These are phyloP conservation scores for Tausonia pullulans DNA, from an alignment of 1,284 basidiomycete genomes.

Conservation along the genomic window DNA sequence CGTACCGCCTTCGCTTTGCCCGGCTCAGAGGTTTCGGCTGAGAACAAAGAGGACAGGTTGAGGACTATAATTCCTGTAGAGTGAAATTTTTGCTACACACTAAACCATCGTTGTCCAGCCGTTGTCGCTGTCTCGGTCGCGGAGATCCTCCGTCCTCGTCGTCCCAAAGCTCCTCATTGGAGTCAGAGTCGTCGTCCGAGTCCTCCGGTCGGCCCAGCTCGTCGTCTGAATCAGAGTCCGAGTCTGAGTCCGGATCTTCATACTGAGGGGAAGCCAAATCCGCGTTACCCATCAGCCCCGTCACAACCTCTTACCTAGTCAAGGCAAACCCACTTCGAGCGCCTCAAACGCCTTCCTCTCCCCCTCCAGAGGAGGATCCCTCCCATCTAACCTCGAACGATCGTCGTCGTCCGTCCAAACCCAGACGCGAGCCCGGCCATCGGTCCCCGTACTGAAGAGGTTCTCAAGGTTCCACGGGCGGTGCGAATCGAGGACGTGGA, in stretches of 20 bases:
- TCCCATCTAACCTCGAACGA: too few relatives aligned
- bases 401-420: constrained; percentile 79
- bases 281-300: background rate
- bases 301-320: background rate
- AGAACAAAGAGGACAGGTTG: background rate
- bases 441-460: constrained; percentile 55
- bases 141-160: constrained; percentile 28
- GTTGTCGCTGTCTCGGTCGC: constrained; percentile 6
- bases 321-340: constrained; percentile 47
- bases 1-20: constrained; percentile 55
- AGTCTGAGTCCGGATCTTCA: constrained; percentile 52
- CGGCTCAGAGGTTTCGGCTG: constrained; percentile 45
- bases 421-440: constrained; percentile 29
- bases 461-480: constrained; percentile 84
- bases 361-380: constrained; percentile 31
- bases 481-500: constrained; percentile 91
- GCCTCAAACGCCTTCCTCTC: constrained; percentile 55
- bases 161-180: constrained; percentile 26
- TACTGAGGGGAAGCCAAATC: constrained; percentile 40
- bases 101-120: constrained; percentile 19
- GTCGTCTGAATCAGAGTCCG: constrained; percentile 45
- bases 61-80: background rate
- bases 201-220: constrained; percentile 28
- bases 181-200: constrained; percentile 17
- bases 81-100: background rate